Conservation (phyloP, 805 yeast genomes). For the Candida vartiovaarae region DNA sequence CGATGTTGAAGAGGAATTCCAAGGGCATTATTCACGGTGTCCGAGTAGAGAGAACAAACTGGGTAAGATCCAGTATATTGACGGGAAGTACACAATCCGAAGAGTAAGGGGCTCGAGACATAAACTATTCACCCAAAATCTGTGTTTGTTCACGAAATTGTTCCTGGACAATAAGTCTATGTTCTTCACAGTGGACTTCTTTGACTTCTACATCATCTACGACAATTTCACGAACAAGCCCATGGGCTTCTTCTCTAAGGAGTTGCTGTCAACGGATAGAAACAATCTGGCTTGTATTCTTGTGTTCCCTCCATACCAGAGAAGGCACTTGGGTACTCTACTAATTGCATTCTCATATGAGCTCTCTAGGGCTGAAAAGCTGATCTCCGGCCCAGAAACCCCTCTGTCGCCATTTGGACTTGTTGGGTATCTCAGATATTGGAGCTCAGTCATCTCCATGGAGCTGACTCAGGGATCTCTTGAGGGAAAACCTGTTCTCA, state of each 20-base stretch:
- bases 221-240: slow-evolving; percentile 44
- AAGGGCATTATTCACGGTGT: slow-evolving; percentile 45
- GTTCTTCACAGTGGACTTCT: slow-evolving; percentile 69
- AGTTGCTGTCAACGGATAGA: slow-evolving; percentile 63
- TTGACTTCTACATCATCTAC: slow-evolving; percentile 72
- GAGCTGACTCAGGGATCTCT: slow-evolving; percentile 37
- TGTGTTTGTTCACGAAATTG: slow-evolving; percentile 79
- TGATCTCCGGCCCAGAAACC: slow-evolving; percentile 82
- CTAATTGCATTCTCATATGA: slow-evolving; percentile 80
- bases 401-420: slow-evolving; percentile 84
- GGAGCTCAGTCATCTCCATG: slow-evolving; percentile 53
- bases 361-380: slow-evolving; percentile 56
- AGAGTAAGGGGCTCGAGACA: slow-evolving; percentile 62
- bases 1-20: slow-evolving; percentile 35
- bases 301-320: slow-evolving; percentile 88
- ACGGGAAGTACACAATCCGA: slow-evolving; percentile 47
- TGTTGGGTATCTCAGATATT: slow-evolving; percentile 62
- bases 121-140: slow-evolving; percentile 67
- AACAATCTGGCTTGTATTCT: slow-evolving; percentile 89
- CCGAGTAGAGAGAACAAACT: slow-evolving; percentile 36
- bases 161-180: slow-evolving; percentile 88
- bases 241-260: slow-evolving; percentile 92
- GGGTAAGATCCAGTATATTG: slow-evolving; percentile 67
- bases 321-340: slow-evolving; percentile 67
- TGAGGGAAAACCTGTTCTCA: slow-evolving; percentile 25